Evolutionary conservation across 1,139 yeast species (phyloP), one percentile per base, ranked within the genome.

Genomic region (Zygosaccharomyces pseudobailii): DNA sequence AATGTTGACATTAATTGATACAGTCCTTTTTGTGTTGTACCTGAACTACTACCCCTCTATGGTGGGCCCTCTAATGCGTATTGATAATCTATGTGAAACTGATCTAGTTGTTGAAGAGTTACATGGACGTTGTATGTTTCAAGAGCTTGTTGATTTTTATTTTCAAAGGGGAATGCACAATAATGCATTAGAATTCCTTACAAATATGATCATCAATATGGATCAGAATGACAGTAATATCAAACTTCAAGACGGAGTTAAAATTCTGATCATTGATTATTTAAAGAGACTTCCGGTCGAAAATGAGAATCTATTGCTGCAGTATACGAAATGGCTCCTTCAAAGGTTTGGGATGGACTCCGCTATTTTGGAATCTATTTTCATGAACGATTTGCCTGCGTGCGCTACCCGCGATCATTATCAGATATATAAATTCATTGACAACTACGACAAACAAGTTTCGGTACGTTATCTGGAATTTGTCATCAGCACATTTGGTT

Each of bases 61-160:
- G 61, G 75, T 92, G 17, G 96, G 95, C 0, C 94, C 97, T 0
- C 75, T 92, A 30, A 73, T 92, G 6, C 72, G 97, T 45, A 74
- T 89, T 2, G 78, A 79, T 36, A 92, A 90, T 61, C 72, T 73
- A 52, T 88, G 97, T 69, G 84, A 84, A 58, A 75, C 84, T 2
- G 70, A 70, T 1, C 74, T 79, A 3, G 96, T 88, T 2, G 78
- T 79, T 45, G 66, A 70, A 5, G 73, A 79, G 46, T 73, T 90
- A 31, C 70, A 71, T n/a, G 68, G 72, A 30, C 71, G 75, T 6
- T 71, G 72, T 5, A 76, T 79, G 61, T 76, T 80, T 57, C 77
- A 76, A 39, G 97, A 89, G 56, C 71, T 92, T 36, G 75, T 88
- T 10, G 96, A 87, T 61, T 92, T 87, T 60, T 87, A 85, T 59